Percentiles rank a stretch among this genome's conserved stretches.
Evolutionary conservation across 495 filamentous ascomycete species (phyloP).

Genomic region (Rostrohypoxylon terebratum): DNA sequence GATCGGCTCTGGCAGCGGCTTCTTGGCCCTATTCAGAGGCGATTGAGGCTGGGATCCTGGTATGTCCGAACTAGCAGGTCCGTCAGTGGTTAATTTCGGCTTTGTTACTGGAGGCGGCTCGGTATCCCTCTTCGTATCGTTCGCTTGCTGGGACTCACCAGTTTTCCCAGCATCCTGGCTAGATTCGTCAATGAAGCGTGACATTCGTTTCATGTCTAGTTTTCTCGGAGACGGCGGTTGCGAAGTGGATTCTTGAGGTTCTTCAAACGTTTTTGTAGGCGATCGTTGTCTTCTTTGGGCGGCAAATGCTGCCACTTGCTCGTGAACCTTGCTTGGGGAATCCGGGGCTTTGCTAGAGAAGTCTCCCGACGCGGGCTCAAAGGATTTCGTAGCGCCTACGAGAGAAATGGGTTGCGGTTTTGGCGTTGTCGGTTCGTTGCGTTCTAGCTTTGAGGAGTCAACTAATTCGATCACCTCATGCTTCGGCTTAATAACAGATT

Average conservation of each 20-base stretch:
- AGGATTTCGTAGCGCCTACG: slow-evolving; percentile 37
- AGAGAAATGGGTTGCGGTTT: slow-evolving; percentile 51
- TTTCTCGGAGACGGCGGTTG: slow-evolving; percentile 64
- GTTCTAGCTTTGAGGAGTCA: slow-evolving; percentile 50
- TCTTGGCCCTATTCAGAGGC: slow-evolving; percentile 40
- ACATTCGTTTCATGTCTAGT: slow-evolving; percentile 65
- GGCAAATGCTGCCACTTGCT: slow-evolving; percentile 58
- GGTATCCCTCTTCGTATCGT: slow-evolving; percentile 28
- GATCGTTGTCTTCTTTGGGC: slow-evolving; percentile 49
- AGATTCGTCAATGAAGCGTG: slow-evolving; percentile 60
- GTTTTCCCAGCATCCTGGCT: slow-evolving; percentile 36
- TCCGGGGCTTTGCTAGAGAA: slow-evolving; percentile 10
- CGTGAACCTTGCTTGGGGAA: slow-evolving; percentile 56
- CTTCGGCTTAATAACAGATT: slow-evolving; percentile 15
- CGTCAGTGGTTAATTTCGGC: slow-evolving; percentile 35
- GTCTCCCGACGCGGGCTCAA: slow-evolving; percentile 23
- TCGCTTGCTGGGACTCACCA: slow-evolving; percentile 31
- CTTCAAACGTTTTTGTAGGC: slow-evolving; percentile 50
- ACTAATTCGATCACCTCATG: slow-evolving; percentile 46
- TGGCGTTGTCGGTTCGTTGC: slow-evolving; percentile 40
- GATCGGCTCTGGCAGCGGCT: slow-evolving; percentile 38
- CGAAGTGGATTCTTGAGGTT: slow-evolving; percentile 51
- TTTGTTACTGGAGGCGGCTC: slow-evolving; percentile 19
- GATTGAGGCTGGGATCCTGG: slow-evolving; percentile 37
- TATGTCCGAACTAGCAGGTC: slow-evolving; percentile 26